Evolutionary conservation across 1,284 basidiomycete species (phyloP).

Genomic region (Microbotryomycetes sp.): DNA sequence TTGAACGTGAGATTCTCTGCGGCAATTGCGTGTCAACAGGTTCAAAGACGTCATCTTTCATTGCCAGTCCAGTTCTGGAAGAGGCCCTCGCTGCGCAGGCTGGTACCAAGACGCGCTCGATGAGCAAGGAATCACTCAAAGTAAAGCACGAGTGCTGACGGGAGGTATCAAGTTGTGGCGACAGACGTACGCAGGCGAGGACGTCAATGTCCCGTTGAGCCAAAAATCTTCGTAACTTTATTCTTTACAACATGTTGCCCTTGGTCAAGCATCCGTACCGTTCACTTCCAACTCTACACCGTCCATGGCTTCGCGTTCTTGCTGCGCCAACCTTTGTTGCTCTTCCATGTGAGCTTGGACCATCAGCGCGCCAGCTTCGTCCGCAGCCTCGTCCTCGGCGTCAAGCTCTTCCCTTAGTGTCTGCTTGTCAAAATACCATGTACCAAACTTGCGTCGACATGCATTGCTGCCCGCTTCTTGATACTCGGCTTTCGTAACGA

Average conservation of each 20-base stretch:
- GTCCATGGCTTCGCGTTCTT: not conserved
- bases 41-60: slow-evolving; percentile 38
- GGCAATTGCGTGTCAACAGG: too few relatives aligned
- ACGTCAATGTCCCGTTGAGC: not conserved
- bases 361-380: not conserved
- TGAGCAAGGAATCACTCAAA: slow-evolving; percentile 11
- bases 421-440: slow-evolving; percentile 5
- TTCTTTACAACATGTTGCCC: not conserved
- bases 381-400: not conserved
- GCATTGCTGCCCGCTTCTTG: slow-evolving; percentile 67
- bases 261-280: not conserved
- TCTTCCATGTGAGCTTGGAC: not conserved
- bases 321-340: not conserved
- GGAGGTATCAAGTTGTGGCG: slow-evolving; percentile 39
- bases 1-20: not conserved
- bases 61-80: slow-evolving; percentile 37
- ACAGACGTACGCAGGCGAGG: slow-evolving; percentile 17
- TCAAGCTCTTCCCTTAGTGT: slow-evolving; percentile 1
- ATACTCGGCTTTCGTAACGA: slow-evolving; percentile 70
- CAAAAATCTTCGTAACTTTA: not conserved
- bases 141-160: slow-evolving; percentile 32
- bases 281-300: not conserved
- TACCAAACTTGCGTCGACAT: slow-evolving; percentile 56
- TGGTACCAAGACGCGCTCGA: slow-evolving; percentile 40
- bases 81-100: slow-evolving; percentile 38